Base-by-base conservation (phyloP, 2,329 filamentous ascomycete genomes). In the Coniochaeta sp. region DNA sequence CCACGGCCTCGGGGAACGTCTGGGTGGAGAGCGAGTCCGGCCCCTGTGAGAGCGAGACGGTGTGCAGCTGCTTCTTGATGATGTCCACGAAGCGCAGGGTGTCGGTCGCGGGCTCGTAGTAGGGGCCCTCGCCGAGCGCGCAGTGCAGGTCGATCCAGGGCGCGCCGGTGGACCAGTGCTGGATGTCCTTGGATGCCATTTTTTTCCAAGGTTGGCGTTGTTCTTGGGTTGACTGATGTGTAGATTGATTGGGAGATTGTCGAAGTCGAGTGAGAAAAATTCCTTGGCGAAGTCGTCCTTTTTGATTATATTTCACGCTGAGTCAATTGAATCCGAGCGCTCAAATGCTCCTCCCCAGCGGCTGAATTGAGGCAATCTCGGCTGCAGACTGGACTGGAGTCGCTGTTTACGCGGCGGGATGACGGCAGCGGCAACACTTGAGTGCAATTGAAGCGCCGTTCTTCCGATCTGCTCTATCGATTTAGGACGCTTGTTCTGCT, bases 21-120 rank as follows among this genome's bases (percentile, higher is more conserved):
- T 80, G 65, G 47, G 89, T 88, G 64, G 85, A 79, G 62, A 89
- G 72, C 40, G 89, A 90, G 4, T 76, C 75, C 17, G 84, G 83
- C 0, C 88, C 89, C 61, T 82, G 76, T 55, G 73, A 70, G 26
- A 96, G 78, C 67, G 90, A 82, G 62, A 95, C 81, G 55, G 82
- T 81, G 76, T 95, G 89, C 54, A 96, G 70, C 62, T 86, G 85
- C 70, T 89, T 83, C 70, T 89, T 85, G 72, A 88, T 89, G 74
- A 96, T 93, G 74, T 97, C 93, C 63, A 93, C 85, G 72, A 91
- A 92, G 64, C 90, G 89, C 61, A 93, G 76, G 55, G 78, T 81
- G 71, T 89, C 81, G 57, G 81, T 85, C 24, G 75, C 76, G 61
- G 81, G 77, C 72, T 92, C 89, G 76, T 86, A 91, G 75, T 86